Evolutionary conservation across 805 yeast species (phyloP), one percentile per base, ranked within the genome.

Genomic region (Ogataea trehaloabstinens): DNA sequence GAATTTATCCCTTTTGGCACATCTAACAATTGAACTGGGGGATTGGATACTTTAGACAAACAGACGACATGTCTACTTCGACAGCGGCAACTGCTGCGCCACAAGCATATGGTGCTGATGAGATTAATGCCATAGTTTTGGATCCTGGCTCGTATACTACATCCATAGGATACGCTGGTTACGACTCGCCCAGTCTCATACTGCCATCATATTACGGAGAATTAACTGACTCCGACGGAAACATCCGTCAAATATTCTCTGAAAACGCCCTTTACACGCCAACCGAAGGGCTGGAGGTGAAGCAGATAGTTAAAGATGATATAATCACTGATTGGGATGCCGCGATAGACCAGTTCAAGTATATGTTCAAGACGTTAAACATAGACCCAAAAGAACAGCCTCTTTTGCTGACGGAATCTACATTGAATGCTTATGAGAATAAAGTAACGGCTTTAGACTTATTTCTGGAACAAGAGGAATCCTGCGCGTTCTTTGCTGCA

Each of bases 131-230:
- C 19, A 73, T 93, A 2, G 95, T 91, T 24, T 70, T 91, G 19
- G 98, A 93, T 56, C 90, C 95, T 2, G 98, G 98, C 24, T 82
- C 96, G 8, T 78, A 72, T 45, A 67, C 78, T 43, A 88, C 96
- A 5, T 78, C 91, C 38, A 78, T 83, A 15, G 99, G 99, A 1
- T 89, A 78, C 61, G 90, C 97, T 3, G 98, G 98, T 8, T 91
- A 88, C 41, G 96, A 90, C 57, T 73, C 78, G 38, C 99, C 99
- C 10, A 76, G 82, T 46, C 66, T 80, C 4, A 76, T 85, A 18
- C 60, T 82, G 10, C 93, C 96, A 3, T 85, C 96, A 1, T 73
- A 61, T 44, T 87, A 78, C 54, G 84, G 80, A 6, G 51, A 51
- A 40, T 35, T 38, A 1, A 48, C 32, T 8, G 40, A 34, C 4